Evolutionary conservation across 495 filamentous ascomycete species (phyloP).

Genomic region (Lophiostoma macrostomum): DNA sequence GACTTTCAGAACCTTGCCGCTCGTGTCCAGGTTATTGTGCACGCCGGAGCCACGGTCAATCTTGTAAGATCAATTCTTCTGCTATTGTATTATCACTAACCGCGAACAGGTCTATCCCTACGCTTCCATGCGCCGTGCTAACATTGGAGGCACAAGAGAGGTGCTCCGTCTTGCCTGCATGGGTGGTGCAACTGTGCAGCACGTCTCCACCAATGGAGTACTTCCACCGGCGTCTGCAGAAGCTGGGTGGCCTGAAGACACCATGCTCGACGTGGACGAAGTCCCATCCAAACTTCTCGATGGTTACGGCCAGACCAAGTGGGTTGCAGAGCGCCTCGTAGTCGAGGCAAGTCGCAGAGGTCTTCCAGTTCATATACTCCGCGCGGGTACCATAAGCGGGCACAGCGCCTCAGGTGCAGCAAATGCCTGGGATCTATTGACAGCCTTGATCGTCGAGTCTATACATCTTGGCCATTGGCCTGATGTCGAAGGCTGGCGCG

Average conservation of each 20-base stretch:
- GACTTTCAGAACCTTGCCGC: constrained; percentile 55
- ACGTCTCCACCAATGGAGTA: constrained; percentile 68
- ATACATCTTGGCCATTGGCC: constrained; percentile 60
- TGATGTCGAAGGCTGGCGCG: constrained; percentile 63
- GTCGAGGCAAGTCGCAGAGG: constrained; percentile 60
- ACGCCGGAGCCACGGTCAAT: constrained; percentile 64
- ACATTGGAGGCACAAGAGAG: constrained; percentile 56
- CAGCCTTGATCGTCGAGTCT: constrained; percentile 64
- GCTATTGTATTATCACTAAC: no score
- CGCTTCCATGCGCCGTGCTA: constrained; percentile 51
- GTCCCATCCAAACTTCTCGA: constrained; percentile 60
- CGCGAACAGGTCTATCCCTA: constrained; percentile 71
- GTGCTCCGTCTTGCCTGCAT: constrained; percentile 61
- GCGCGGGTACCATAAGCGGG: constrained; percentile 63
- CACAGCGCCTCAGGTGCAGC: constrained; percentile 62
- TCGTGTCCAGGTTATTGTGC: constrained; percentile 59
- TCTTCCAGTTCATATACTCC: constrained; percentile 59
- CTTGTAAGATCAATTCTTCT: no score
- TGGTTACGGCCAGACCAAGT: constrained; percentile 54
- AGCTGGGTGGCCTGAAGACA: constrained; percentile 58
- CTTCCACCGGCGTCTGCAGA: constrained; percentile 51
- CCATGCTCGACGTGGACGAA: constrained; percentile 55
- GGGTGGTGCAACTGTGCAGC: constrained; percentile 62
- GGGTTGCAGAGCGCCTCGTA: constrained; percentile 64
- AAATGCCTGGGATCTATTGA: constrained; percentile 66